These are phyloP conservation scores for Apocynum venetum DNA, from an alignment of 257 asterid genomes.

Conservation along the genomic window DNA sequence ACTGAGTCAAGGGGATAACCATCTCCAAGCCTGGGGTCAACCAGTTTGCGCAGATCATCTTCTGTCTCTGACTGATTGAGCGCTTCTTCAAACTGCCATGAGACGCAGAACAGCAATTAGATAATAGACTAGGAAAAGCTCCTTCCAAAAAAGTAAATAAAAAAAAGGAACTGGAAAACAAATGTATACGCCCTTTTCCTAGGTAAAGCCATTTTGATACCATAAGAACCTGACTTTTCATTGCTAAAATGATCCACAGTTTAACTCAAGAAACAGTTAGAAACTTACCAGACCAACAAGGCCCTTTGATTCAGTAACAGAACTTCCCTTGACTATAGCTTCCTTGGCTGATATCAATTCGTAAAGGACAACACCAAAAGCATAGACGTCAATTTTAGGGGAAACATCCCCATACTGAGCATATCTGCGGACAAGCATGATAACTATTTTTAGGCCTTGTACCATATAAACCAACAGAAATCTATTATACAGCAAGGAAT, in stretches of 20 bases:
- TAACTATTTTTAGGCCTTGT: not conserved
- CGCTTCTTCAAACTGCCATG: conserved; percentile 73
- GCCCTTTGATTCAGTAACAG: conserved; percentile 72
- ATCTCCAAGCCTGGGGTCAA: conserved; percentile 82
- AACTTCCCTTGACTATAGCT: conserved; percentile 65
- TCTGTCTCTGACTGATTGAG: conserved; percentile 51
- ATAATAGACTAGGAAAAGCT: not conserved
- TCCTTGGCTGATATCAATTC: conserved; percentile 91
- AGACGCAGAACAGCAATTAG: conserved; percentile 12
- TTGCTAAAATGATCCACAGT: not conserved
- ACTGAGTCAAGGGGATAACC: conserved; percentile 65
- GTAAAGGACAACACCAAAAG: conserved; percentile 88
- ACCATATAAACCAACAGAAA: conserved; percentile 8
- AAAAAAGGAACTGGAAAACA: not conserved
- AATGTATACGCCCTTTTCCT: too few species aligned
- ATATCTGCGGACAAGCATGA: conserved; percentile 51
- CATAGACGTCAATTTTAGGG: conserved; percentile 93
- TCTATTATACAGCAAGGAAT: not conserved
- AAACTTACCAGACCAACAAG: conserved; percentile 72
- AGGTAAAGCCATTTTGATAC: not conserved
- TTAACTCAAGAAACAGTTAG: conserved; percentile 12
- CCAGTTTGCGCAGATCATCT: conserved; percentile 47
- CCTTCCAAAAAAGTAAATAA: not conserved
- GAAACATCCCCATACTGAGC: conserved; percentile 89
- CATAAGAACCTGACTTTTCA: not conserved